phyloP scores from a whole-genome alignment of 1,284 basidiomycete genomes.

The Malassezia japonica region DNA sequence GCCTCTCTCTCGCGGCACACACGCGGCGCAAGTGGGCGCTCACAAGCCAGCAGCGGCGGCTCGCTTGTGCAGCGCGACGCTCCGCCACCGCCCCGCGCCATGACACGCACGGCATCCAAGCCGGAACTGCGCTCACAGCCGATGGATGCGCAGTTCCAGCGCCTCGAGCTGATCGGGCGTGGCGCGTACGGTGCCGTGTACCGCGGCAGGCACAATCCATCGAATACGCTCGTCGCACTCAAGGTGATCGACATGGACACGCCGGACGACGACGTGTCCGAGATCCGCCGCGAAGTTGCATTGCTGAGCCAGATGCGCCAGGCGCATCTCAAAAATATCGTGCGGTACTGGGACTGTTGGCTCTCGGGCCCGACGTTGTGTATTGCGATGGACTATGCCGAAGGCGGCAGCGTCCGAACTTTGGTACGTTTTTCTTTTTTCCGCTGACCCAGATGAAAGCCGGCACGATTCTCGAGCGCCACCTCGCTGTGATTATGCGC shows the following conservation, averaged over 20 bases:
- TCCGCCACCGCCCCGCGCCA: too few species aligned
- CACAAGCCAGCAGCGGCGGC: background rate
- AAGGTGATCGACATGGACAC: constrained; percentile 99
- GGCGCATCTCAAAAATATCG: constrained; percentile 74
- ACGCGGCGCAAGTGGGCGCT: constrained; percentile 4
- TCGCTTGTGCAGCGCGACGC: background rate
- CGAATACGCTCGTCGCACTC: constrained; percentile 78
- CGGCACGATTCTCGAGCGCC: constrained; percentile 72
- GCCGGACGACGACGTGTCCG: constrained; percentile 77
- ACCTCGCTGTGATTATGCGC: constrained; percentile 74
- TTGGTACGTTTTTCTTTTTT: constrained; percentile 48
- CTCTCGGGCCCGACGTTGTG: constrained; percentile 89
- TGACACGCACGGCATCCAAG: too few species aligned
- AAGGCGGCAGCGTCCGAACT: constrained; percentile 86
- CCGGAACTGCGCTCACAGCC: too few species aligned
- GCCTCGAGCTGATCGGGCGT: constrained; percentile 42
- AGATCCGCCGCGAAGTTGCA: constrained; percentile 92
- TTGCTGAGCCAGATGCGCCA: constrained; percentile 74
- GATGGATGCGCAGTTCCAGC: constrained; percentile 26
- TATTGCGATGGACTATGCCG: constrained; percentile 98
- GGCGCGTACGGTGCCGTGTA: constrained; percentile 47
- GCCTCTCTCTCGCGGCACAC: background rate
- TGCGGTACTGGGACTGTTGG: constrained; percentile 89
- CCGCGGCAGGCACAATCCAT: constrained; percentile 59
- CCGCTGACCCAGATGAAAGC: constrained; percentile 54